Evolutionary conservation across 208 protist genomes (phyloP).

Genomic region (Wallacemonas sp.): DNA sequence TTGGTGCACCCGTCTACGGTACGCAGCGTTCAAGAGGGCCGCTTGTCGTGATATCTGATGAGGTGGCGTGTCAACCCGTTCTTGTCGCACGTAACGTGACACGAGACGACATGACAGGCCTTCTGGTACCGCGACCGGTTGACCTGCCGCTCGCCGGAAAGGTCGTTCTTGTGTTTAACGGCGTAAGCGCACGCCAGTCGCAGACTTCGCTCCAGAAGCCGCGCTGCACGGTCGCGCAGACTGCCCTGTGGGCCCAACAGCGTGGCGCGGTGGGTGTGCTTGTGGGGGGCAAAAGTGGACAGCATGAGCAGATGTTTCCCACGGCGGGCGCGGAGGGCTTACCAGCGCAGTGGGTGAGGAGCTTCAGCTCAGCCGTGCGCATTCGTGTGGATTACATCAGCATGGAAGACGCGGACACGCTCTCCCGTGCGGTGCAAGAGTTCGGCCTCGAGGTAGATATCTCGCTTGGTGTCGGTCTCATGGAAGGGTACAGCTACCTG

Average conservation of each 20-base stretch:
- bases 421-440: background rate
- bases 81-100: no score
- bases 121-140: no score
- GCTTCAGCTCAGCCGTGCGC: conserved; percentile 9
- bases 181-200: no score
- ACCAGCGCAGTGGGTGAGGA: no score
- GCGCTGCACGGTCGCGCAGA: conserved; percentile 9
- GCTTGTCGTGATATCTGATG: background rate
- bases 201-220: no score
- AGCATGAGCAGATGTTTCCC: no score
- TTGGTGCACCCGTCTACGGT: background rate
- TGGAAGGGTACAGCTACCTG: conserved; percentile 12
- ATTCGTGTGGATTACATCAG: conserved; percentile 25
- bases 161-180: no score
- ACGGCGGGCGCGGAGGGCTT: no score
- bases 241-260: conserved; percentile 14
- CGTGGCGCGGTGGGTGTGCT: conserved; percentile 23
- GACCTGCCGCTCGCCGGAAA: no score
- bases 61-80: no score
- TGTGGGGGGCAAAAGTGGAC: no score
- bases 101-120: no score
- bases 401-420: background rate
- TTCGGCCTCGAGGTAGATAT: conserved; percentile 18
- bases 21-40: background rate
- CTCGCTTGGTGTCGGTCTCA: conserved; percentile 15